Conservation (phyloP, 768 basidiomycete genomes). For the Megacollybia marginata region DNA sequence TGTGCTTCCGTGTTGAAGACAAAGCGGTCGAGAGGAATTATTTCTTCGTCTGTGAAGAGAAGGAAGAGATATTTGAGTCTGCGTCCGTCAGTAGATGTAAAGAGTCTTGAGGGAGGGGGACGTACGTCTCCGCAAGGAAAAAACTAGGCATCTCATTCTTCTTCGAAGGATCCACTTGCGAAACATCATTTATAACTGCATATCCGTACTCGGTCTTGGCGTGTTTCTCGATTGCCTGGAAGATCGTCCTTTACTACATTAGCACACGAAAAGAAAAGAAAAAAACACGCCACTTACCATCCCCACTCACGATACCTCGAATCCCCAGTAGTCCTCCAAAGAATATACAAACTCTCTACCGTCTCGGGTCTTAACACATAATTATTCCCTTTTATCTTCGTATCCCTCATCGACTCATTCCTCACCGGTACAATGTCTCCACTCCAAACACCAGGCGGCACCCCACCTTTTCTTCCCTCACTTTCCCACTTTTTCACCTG, state of each 20-base stretch:
- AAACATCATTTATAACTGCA: conserved; percentile 33
- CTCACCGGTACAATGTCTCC: conserved; percentile 13
- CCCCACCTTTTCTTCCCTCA: conserved; percentile 22
- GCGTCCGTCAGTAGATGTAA: neutral
- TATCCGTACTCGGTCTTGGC: conserved; percentile 39
- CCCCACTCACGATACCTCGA: conserved; percentile 45
- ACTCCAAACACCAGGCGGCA: conserved; percentile 22
- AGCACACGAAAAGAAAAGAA: too few relatives aligned
- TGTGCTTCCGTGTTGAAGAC: conserved; percentile 70
- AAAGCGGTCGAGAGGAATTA: conserved; percentile 44
- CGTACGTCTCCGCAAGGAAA: conserved; percentile 33
- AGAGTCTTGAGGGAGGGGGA: neutral
- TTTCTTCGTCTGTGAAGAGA: conserved; percentile 51
- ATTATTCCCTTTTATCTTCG: conserved; percentile 19
- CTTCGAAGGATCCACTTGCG: conserved; percentile 18
- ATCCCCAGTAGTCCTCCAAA: conserved; percentile 47
- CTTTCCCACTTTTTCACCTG: conserved; percentile 35
- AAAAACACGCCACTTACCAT: conserved; percentile 26
- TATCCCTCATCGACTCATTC: conserved; percentile 26
- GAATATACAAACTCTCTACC: conserved; percentile 45
- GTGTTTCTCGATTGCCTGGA: conserved; percentile 40
- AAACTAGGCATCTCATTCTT: conserved; percentile 46
- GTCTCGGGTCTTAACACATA: conserved; percentile 49
- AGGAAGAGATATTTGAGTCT: conserved; percentile 58
- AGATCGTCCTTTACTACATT: conserved; percentile 23